Evolutionary conservation across 2,329 filamentous ascomycete species (phyloP).

Genomic region (Xylaria sp.): DNA sequence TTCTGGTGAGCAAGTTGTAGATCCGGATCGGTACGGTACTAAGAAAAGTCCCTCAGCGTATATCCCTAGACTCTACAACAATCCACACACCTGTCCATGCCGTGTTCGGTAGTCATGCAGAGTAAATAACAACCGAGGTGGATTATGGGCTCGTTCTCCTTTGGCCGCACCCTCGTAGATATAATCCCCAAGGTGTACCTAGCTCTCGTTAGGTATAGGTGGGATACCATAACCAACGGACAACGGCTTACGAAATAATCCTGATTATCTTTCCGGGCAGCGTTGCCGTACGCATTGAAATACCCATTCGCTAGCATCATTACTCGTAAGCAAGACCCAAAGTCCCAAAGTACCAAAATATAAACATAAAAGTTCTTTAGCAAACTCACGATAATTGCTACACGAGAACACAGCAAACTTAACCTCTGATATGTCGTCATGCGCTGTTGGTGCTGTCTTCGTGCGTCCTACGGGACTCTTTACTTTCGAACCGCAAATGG

Average conservation of each 20-base stretch:
- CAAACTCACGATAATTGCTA: slow-evolving; percentile 41
- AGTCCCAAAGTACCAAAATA: background rate
- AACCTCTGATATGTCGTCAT: slow-evolving; percentile 39
- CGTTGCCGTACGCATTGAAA: slow-evolving; percentile 54
- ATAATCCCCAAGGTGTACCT: slow-evolving; percentile 54
- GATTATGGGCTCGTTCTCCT: slow-evolving; percentile 39
- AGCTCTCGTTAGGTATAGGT: slow-evolving; percentile 1
- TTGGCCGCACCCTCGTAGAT: slow-evolving; percentile 65
- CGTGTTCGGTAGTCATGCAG: slow-evolving; percentile 52
- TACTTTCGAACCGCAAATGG: slow-evolving; percentile 40
- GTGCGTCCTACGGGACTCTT: slow-evolving; percentile 43
- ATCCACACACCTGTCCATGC: slow-evolving; percentile 41
- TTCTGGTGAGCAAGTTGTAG: slow-evolving; percentile 48
- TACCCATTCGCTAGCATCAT: slow-evolving; percentile 49
- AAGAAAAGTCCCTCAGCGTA: background rate
- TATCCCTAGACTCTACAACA: background rate
- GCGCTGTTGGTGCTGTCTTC: slow-evolving; percentile 42
- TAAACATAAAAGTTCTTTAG: background rate
- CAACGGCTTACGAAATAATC: slow-evolving; percentile 50
- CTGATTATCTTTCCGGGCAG: slow-evolving; percentile 50
- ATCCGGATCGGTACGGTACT: slow-evolving; percentile 51
- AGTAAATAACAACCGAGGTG: slow-evolving; percentile 40
- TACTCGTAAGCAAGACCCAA: slow-evolving; percentile 6
- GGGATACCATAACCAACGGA: background rate
- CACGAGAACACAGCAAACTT: slow-evolving; percentile 44